Base-by-base conservation (phyloP, 495 filamentous ascomycete genomes). In the Acidomyces sp. region DNA sequence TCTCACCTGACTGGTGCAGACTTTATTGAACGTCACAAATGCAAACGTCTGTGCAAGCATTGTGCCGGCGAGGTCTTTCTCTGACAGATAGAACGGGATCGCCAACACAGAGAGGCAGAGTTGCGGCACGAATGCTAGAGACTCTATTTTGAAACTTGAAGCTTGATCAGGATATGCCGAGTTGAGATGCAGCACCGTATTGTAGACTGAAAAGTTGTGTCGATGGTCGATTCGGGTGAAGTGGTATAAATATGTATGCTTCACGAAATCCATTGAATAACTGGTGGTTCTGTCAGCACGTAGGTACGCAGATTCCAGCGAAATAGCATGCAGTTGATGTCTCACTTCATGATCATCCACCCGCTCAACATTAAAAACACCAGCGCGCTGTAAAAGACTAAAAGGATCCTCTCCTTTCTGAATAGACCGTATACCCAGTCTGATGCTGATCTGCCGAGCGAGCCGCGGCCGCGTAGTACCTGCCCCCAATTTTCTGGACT, bases 1-100 rank as follows among this genome's bases (percentile, higher is more conserved):
- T n/a, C 65, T 17, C 74, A 90, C 85, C 72, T 96, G 90, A 54
- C 82, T 88, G 1, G 90, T 97, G 70, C 87, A 94, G 13, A 97
- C 90, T 66, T 97, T 97, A 57, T 97, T 97, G 42, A 93, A 96
- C 4, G 83, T 76, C 4, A 96, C 90, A 60, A 97, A 97, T 0
- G 90, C 82, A 57, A 95, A 94, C 0, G 92, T 96, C 62, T 97
- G 90, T n/a, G 83, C 85, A n/a, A 97, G 71, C 77, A 96, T 84
- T n/a, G 86, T 72, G 1, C 77, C 70, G 1, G 90, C 68, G 0
- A 97, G 68, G 53, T 82, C 75, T 55, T 74, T 81, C 60, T 88
- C 93, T 6, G 83, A 83, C n/a, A 90, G 59, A 3, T 71, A 67
- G 0, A 90, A 56, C 2, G 90, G 92, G 30, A 97, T 77, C 1